Conservation (phyloP, 2,329 filamentous ascomycete species). For the Aspergillus niger region DNA sequence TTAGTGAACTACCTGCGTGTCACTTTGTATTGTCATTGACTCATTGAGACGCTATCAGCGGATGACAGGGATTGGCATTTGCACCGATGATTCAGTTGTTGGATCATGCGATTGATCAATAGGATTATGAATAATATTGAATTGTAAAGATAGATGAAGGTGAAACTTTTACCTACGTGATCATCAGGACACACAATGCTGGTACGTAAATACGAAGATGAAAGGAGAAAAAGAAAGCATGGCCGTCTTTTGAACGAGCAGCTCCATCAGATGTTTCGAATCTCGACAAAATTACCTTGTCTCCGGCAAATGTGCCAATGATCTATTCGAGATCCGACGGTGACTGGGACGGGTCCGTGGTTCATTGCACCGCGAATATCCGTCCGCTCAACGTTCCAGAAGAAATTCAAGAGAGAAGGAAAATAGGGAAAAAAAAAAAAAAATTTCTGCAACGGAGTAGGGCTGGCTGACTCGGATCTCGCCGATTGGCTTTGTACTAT, state of each 20-base stretch:
- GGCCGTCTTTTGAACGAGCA: too few species aligned
- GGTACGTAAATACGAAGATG: not conserved
- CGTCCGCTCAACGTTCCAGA: not conserved
- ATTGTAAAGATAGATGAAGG: not conserved
- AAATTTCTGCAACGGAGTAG: constrained; percentile 2
- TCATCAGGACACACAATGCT: not conserved
- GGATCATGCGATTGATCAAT: not conserved
- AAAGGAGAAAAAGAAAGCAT: too few species aligned
- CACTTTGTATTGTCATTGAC: not conserved
- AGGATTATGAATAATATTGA: too few species aligned
- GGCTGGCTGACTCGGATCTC: constrained; percentile 1
- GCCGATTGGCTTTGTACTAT: constrained; percentile 1
- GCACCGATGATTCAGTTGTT: not conserved
- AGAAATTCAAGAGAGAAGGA: not conserved
- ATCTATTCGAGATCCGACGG: not conserved
- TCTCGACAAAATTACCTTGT: not conserved
- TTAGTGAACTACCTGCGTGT: not conserved
- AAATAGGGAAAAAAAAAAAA: not conserved
- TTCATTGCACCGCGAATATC: not conserved
- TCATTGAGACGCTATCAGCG: not conserved
- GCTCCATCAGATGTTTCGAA: not conserved
- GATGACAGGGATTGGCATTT: too few species aligned
- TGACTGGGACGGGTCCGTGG: not conserved
- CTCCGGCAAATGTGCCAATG: not conserved
- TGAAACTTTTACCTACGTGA: not conserved